Evolutionary conservation across 108 stramenopile genomes (phyloP), one percentile per base, ranked within the genome.

Genomic region (Seminavis robusta): DNA sequence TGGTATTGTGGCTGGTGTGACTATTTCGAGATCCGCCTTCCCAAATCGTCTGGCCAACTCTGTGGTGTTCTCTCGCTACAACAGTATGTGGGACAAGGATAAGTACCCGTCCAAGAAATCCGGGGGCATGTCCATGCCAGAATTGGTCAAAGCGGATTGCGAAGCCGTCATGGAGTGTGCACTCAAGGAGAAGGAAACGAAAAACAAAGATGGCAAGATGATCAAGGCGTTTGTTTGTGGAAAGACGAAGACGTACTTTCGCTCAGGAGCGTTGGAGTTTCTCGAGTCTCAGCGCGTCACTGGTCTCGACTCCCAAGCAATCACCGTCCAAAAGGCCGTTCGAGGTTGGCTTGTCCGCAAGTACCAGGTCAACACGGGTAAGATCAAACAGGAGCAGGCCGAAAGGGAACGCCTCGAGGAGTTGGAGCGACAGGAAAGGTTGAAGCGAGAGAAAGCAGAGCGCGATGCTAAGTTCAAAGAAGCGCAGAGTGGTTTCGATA

Each of bases 1-100:
- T 8, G 95, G 97, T 52, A 91, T 98, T 23, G 74, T 96, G 33
- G 95, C 94, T 56, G 95, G 95, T 9, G 84, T 90, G 5, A 79
- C 84, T 23, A 83, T 98, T 11, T 82, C 90, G 20, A 75, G 97
- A 27, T 92, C 92, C 33, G 94, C 90, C 27, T 98, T 94, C 65
- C 96, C 97, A 20, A 96, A 97, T 59, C 91, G 92, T 28, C 63
- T 96, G 37, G 85, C 77, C 28, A 87, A 88, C 47, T 72, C 93
- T 23, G 75, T 84, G 40, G 82, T 80, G 38, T 72, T 84, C 37
- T 92, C 80, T 61, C 78, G 72, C 53, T 89, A 77, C 74, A 61
- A 63, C 63, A 59, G 52, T 31, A 32, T 65, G 40, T 73, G 69
- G 80, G 72, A 69, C 56, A 48, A 47, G 24, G 50, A 62, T 16